Conservation (phyloP, 1,284 basidiomycete genomes). For the Rhodofomes roseus region DNA sequence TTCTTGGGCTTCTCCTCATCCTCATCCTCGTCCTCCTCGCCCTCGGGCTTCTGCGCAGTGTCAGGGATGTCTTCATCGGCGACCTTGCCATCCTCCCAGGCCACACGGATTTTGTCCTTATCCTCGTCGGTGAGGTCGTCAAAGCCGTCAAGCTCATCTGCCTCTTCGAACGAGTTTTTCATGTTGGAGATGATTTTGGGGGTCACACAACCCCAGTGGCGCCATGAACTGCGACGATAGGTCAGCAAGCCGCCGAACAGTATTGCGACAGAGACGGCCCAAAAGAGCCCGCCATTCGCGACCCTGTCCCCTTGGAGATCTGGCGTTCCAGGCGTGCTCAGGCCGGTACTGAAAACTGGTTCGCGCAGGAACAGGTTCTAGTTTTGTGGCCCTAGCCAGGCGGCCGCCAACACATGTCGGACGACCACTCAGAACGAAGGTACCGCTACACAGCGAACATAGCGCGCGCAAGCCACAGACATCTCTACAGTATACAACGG, state of each 20-base stretch:
- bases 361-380: too few species aligned
- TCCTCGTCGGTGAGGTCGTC: constrained; percentile 64
- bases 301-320: too few species aligned
- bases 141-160: constrained; percentile 70
- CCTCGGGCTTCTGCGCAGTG: constrained; percentile 55
- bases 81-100: constrained; percentile 72
- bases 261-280: too few species aligned
- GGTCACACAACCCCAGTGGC: constrained; percentile 84
- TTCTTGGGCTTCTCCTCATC: constrained; percentile 37
- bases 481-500: background rate
- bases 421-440: too few species aligned
- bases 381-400: too few species aligned
- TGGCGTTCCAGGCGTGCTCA: too few species aligned
- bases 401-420: too few species aligned
- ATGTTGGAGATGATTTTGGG: constrained; percentile 68
- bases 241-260: too few species aligned
- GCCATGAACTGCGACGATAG: constrained; percentile 51
- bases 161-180: constrained; percentile 56
- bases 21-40: constrained; percentile 44
- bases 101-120: constrained; percentile 60
- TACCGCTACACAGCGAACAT: background rate
- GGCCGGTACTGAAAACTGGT: too few species aligned
- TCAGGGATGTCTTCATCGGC: constrained; percentile 78
- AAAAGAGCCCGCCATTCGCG: too few species aligned
- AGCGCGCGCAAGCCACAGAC: background rate